Evolutionary conservation across 2,329 filamentous ascomycete genomes (phyloP), one percentile per base, ranked within the genome.

Genomic region (Hypoxylon sp.): DNA sequence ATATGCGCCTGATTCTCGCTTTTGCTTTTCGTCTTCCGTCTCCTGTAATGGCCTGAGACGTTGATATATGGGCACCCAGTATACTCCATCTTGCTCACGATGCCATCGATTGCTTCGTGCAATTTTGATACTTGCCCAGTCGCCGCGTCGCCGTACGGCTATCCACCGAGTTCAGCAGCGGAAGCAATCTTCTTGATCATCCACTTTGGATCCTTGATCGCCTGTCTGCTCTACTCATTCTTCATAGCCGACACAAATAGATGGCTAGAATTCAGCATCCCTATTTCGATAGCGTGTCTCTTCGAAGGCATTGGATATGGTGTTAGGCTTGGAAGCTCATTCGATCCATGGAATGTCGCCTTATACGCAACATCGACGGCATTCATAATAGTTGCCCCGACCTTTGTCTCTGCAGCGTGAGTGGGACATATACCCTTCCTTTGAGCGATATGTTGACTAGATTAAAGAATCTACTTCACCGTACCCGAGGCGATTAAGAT

Each of bases 361-460:
- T 61, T 73, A 13, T 75, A 73, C 34, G 69, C 73, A 9, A 65
- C 69, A 19, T 70, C 71, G 38, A 75, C 67, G 30, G 46, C 71
- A 1, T 71, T 74, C 11, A 63, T 77, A 25, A 74, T 74, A 10
- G 60, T 78, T 10, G 75, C 77, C 1, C 75, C 78, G 1, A 70
- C 73, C 0, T 76, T 76, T 25, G 45, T 79, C 30, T 75, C 76
- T 2, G 68, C 70, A 61, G 73, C 68, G 76, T 77, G 55, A 46
- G 63, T 68, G 17, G 13, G n/a, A 60, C 30, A 48, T 14, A 2
- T 21, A 17, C 10, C 43, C 14, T n/a, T 38, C n/a, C 34, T 23
- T 38, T 23, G 57, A 55, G 32, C 21, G 48, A 28, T 17, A 25
- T 48, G 32, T 60, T 75, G 52, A 72, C 38, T 45, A 34, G 25